Evolutionary conservation across 1,284 basidiomycete genomes (phyloP).

Genomic region (Kwoniella shivajii): DNA sequence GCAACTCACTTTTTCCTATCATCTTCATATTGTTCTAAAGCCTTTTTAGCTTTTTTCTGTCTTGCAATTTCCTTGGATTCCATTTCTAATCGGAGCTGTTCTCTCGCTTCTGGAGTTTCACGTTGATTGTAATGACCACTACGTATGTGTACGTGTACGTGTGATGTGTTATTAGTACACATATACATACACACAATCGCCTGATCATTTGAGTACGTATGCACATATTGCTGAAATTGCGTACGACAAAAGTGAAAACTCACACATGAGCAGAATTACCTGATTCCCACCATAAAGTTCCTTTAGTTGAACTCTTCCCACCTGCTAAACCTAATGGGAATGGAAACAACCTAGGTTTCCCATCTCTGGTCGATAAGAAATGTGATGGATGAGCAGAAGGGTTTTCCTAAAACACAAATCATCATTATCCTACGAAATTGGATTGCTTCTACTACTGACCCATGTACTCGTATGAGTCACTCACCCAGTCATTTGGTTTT

Average conservation of each 20-base stretch:
- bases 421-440: too few species aligned
- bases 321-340: slow-evolving; percentile 46
- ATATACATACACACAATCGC: too few species aligned
- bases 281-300: slow-evolving; percentile 46
- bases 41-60: slow-evolving; percentile 28
- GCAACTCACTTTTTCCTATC: slow-evolving; percentile 22
- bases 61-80: slow-evolving; percentile 26
- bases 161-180: not conserved
- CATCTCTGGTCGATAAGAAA: slow-evolving; percentile 42
- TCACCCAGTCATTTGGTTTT: slow-evolving; percentile 33
- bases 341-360: slow-evolving; percentile 41
- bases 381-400: slow-evolving; percentile 33
- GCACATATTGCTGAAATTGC: too few species aligned
- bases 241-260: too few species aligned
- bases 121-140: slow-evolving; percentile 44
- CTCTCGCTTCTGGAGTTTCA: slow-evolving; percentile 29
- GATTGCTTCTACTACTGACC: too few species aligned
- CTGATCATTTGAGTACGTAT: too few species aligned
- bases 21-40: slow-evolving; percentile 22
- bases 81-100: slow-evolving; percentile 27
- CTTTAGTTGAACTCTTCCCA: slow-evolving; percentile 15
- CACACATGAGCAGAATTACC: slow-evolving; percentile 45
- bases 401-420: slow-evolving; percentile 28
- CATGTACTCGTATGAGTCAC: too few species aligned
- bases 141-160: too few species aligned